phyloP scores from a whole-genome alignment of 768 basidiomycete genomes.

The Lyophyllum shimeji region DNA sequence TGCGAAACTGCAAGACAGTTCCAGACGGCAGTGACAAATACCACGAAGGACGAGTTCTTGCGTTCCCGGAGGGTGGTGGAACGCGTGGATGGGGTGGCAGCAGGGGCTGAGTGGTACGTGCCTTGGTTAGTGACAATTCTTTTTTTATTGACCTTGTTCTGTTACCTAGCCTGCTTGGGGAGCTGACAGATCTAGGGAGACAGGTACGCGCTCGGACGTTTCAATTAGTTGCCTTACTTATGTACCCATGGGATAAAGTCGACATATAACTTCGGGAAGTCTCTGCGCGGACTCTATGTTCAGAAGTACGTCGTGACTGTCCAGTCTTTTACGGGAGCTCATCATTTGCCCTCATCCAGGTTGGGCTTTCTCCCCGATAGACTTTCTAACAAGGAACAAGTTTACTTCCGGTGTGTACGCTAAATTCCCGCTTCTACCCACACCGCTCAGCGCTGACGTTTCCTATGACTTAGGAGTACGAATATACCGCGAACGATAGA shows the following conservation, averaged over 20 bases:
- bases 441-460: background rate
- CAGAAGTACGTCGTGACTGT: constrained; percentile 46
- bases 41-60: constrained; percentile 28
- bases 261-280: constrained; percentile 60
- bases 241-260: constrained; percentile 40
- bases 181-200: constrained; percentile 69
- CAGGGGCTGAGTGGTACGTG: constrained; percentile 65
- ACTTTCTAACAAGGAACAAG: constrained; percentile 39
- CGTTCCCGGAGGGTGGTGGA: constrained; percentile 53
- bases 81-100: constrained; percentile 48
- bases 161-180: constrained; percentile 59
- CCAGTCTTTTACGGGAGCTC: background rate
- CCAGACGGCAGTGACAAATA: constrained; percentile 39
- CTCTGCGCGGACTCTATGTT: constrained; percentile 63
- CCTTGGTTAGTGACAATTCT: background rate
- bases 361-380: constrained; percentile 62
- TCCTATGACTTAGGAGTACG: constrained; percentile 49
- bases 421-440: background rate
- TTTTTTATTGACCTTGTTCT: background rate
- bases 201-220: constrained; percentile 36
- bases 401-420: constrained; percentile 57
- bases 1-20: constrained; percentile 57
- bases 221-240: background rate
- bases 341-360: constrained; percentile 32
- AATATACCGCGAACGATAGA: constrained; percentile 79